Evolutionary conservation across 2,329 filamentous ascomycete species (phyloP), one percentile per base, ranked within the genome.

Genomic region (Ophiostoma sp.): DNA sequence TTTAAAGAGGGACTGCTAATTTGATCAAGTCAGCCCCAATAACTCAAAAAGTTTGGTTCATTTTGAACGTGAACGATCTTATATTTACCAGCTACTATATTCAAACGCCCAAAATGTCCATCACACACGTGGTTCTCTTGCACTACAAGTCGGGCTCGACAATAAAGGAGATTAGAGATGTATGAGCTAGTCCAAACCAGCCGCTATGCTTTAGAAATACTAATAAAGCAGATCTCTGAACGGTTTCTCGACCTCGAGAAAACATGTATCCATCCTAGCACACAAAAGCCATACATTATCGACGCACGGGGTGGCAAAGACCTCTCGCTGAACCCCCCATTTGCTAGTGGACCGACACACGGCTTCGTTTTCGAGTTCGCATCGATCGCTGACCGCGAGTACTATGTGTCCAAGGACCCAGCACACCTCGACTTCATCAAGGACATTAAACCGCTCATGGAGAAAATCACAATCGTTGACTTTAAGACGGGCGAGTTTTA

Each of bases 291-390:
- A 0, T 92, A 92, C 75, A 83, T 92, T 72, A 83, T 82, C 72
- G 83, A 83, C 0, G 79, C 83, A 27, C 82, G 81, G 2, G 89
- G 88, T 1, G 90, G 90, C 0, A 79, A 78, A 67, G 86, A 92
- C 75, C 89, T 86, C 72, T 89, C 86, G 36, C 81, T 82, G 0
- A 89, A 91, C 36, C 65, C 65, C 77, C 27, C 64, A 71, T 87
- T 41, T 17, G 62, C 68, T 89, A 82, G 84, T 67, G 89, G 85
- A 0, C 85, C 89, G 68, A 88, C 88, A 0, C 90, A 93, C 76
- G 88, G 83, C 0, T 93, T 93, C 73, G 84, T 93, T 1, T 83
- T 85, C 31, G 86, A 91, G 74, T 93, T 93, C 71, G 83, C 84
- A 11, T 88, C 77, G 31, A 80, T 81, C 23, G 84, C 86, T 72